A percentile compares a stretch with the other conserved stretches of the same genome.
These are phyloP conservation scores for Vaccinium corymbosum DNA, from an alignment of 148 eudicot genomes.

Conservation along the genomic window DNA sequence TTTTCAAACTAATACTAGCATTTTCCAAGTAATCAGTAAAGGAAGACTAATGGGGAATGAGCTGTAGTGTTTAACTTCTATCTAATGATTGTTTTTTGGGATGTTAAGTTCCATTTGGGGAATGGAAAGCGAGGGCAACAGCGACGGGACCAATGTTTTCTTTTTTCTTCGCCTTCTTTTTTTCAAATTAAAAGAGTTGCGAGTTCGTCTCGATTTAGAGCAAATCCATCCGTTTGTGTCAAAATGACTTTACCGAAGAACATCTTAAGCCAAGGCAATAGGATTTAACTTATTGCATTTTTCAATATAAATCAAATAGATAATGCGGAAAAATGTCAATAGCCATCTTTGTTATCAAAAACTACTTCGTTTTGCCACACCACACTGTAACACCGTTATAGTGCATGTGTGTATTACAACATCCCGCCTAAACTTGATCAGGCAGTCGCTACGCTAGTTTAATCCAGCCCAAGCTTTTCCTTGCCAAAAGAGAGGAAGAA, in stretches of 20 bases:
- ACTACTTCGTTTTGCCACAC: too few relatives aligned
- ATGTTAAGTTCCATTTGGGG: slow-evolving; percentile 22
- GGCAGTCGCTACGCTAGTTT: too few relatives aligned
- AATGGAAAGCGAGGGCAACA: background rate
- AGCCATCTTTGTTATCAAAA: background rate
- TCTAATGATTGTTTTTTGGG: slow-evolving; percentile 23
- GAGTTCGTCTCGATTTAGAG: background rate
- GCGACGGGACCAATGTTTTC: background rate
- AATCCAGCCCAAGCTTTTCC: too few relatives aligned
- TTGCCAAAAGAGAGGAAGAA: too few relatives aligned
- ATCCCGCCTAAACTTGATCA: too few relatives aligned
- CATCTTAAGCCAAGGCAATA: too few relatives aligned
- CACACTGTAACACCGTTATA: too few relatives aligned
- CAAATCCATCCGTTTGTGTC: background rate
- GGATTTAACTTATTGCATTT: too few relatives aligned
- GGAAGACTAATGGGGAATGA: slow-evolving; percentile 7
- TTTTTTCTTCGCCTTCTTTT: too few relatives aligned
- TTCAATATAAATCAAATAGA: background rate
- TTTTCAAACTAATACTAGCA: background rate
- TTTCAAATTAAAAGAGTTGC: background rate
- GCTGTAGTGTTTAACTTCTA: slow-evolving; percentile 8
- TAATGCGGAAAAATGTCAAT: background rate
- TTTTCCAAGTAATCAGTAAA: background rate
- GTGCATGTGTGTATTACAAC: too few relatives aligned
- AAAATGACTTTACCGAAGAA: background rate